Percentiles rank a stretch among this genome's conserved stretches.
Evolutionary conservation across 352 stramenopile genomes (phyloP).

Genomic region (Aphanomyces invadans): DNA sequence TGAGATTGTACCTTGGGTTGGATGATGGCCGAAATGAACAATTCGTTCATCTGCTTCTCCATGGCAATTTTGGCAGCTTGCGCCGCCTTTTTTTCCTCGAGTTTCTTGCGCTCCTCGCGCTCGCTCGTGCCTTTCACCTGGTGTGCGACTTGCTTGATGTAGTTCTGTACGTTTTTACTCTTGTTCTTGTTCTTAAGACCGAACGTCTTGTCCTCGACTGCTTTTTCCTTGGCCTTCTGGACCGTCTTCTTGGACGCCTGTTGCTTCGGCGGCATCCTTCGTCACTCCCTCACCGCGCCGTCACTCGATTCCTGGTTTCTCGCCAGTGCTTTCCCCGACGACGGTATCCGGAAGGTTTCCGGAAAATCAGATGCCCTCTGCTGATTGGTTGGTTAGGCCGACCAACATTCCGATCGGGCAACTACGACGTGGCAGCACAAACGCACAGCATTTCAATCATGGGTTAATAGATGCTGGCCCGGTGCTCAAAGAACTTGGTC

Average conservation of each 20-base stretch:
- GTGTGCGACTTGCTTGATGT: constrained; percentile 86
- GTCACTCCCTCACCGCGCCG: background rate
- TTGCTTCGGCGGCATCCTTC: constrained; percentile 74
- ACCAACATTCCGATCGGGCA: background rate
- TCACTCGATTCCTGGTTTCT: background rate
- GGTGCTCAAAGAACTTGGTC: constrained; percentile 57
- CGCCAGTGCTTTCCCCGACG: constrained; percentile 13
- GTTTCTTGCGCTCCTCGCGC: constrained; percentile 69
- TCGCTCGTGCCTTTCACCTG: constrained; percentile 79
- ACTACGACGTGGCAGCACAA: background rate
- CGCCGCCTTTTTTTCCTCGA: constrained; percentile 67
- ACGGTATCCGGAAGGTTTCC: constrained; percentile 12
- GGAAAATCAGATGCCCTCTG: too few relatives aligned
- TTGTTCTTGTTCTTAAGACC: constrained; percentile 99
- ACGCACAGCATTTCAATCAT: background rate
- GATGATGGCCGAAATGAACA: constrained; percentile 81
- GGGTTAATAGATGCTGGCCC: constrained; percentile 33
- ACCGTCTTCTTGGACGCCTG: constrained; percentile 76
- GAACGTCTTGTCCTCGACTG: constrained; percentile 98
- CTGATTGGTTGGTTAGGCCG: background rate
- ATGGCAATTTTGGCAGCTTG: constrained; percentile 71
- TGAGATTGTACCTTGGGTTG: constrained; percentile 83
- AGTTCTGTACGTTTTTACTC: constrained; percentile 93
- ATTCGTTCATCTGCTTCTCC: constrained; percentile 72
- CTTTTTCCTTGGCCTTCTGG: constrained; percentile 89